Evolutionary conservation across 176 grass and related monocot species (phyloP), one percentile per base, ranked within the genome.

Genomic region (Luzula sylvatica): DNA sequence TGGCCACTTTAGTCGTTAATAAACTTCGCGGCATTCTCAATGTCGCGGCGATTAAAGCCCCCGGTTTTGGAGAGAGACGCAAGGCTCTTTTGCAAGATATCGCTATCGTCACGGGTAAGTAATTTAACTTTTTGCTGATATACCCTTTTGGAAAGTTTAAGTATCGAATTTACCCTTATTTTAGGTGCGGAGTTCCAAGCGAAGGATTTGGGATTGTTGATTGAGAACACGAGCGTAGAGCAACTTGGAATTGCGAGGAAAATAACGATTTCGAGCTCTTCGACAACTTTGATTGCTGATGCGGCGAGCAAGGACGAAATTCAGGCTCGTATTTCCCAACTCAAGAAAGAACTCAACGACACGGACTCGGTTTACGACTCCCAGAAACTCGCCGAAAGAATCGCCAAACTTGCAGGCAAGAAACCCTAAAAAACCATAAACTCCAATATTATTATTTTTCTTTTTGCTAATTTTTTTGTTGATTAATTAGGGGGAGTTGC

Each of bases 61-160:
- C 88, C 26, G 72, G 88, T 27, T 94, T 94, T 46, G 88, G 88
- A 52, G 88, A 94, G 58, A 80, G 88, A 48, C 70, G 88, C 25
- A 94, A 94, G 77, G 83, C 88, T 42, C 60, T 87, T 65, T 83
- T 94, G 54, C 83, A 94, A 29, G 88, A 94, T 61, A 94, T 94
- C 24, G 88, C 83, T 61, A 87, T 94, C 52, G 72, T 87, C 57
- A 94, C 88, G 21, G 83, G 88, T 87, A 69, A 80, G 27, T n/a
- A n/a, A n/a, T 5, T 56, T 63, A 53, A 15, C 11, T 38, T 71
- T 27, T 44, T 12, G 35, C 26, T 29, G 16, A 1, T 52, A n/a
- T 40, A 35, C 30, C 5, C 9, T 35, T 35, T 35, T 35, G 9
- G 7, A 35, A 35, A 7, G 30, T 7, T 35, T 7, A 35, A 35